These are phyloP conservation scores for Boletus vermiculosoides DNA, from an alignment of 768 basidiomycete species.

Conservation along the genomic window DNA sequence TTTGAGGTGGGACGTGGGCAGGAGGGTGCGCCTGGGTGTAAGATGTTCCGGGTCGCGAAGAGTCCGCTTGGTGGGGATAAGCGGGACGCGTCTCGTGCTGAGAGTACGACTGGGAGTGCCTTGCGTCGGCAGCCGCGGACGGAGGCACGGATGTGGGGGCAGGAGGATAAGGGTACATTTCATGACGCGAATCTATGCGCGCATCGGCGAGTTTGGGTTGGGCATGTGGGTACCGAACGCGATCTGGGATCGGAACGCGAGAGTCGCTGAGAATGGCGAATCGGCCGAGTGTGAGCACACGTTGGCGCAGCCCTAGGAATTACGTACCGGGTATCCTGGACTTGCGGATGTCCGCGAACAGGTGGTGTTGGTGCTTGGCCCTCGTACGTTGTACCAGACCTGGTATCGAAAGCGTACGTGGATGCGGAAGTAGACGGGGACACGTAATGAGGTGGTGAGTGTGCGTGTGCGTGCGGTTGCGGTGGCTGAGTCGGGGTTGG, in stretches of 20 bases:
- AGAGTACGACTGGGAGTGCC: slow-evolving; percentile 22
- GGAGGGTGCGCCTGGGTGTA: slow-evolving; percentile 18
- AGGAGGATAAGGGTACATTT: slow-evolving; percentile 21
- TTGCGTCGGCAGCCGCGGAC: slow-evolving; percentile 17
- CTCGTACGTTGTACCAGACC: slow-evolving; percentile 19
- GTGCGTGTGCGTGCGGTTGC: slow-evolving; percentile 18
- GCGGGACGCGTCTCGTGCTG: slow-evolving; percentile 22
- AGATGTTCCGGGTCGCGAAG: slow-evolving; percentile 21
- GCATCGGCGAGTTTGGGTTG: slow-evolving; percentile 22
- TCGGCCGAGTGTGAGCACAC: slow-evolving; percentile 7
- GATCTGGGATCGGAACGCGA: slow-evolving; percentile 23
- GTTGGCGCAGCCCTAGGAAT: neutral
- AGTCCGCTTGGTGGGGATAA: slow-evolving; percentile 22
- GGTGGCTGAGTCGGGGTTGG: slow-evolving; percentile 30
- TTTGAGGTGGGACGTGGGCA: slow-evolving; percentile 6
- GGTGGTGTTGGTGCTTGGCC: slow-evolving; percentile 11
- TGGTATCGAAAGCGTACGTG: slow-evolving; percentile 22
- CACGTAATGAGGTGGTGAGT: slow-evolving; percentile 24
- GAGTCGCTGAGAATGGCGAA: slow-evolving; percentile 22
- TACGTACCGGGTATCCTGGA: slow-evolving; percentile 26
- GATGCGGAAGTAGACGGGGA: slow-evolving; percentile 21
- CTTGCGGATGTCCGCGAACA: slow-evolving; percentile 20
- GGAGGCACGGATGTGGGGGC: slow-evolving; percentile 14
- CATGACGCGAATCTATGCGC: slow-evolving; percentile 28
- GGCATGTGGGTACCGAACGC: slow-evolving; percentile 18